Evolutionary conservation across 2,329 filamentous ascomycete species (phyloP), one percentile per base, ranked within the genome.

Genomic region (Exophiala oligosperma): DNA sequence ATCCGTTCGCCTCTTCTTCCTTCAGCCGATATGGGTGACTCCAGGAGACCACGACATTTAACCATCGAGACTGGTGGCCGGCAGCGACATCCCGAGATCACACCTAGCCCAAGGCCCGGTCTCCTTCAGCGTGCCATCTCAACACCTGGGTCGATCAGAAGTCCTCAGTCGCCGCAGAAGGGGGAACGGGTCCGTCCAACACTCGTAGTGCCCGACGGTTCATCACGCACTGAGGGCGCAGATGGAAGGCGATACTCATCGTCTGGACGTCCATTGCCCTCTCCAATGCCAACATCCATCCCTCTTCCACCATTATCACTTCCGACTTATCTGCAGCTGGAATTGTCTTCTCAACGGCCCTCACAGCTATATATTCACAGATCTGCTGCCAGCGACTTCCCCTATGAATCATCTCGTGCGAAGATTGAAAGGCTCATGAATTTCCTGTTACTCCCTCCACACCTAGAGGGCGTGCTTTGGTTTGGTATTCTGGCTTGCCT

Each of bases 341-440:
- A 88, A 68, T 76, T 88, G 44, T 82, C 84, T 1, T 83, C 84
- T 2, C 78, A 80, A 35, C 75, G 80, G 12, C 85, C 85, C 1
- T 86, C 85, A 17, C 81, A 84, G 1, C 70, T 87, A 52, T 87
- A 87, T 66, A 85, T 87, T 40, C 84, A 87, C 66, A 81, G 81
- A 9, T 79, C 84, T 4, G 72, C 76, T 4, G 76, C 75, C 40
- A 79, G 73, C 61, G 84, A 87, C 60, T 84, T 84, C 24, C 91
- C 92, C 0, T 97, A 97, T 73, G 94, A 99, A 73, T 96, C 92
- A 3, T 93, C 91, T 23, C 88, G 88, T 29, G 84, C 96, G 68
- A 97, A 97, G 71, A 89, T 97, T 59, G 91, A 97, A 71, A 86
- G 95, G 40, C 79, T 99, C 11, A 83, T 91, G 64, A 97, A 97